Evolutionary conservation across 495 filamentous ascomycete species (phyloP), one percentile per base, ranked within the genome.

Genomic region (Penicillium salamii): DNA sequence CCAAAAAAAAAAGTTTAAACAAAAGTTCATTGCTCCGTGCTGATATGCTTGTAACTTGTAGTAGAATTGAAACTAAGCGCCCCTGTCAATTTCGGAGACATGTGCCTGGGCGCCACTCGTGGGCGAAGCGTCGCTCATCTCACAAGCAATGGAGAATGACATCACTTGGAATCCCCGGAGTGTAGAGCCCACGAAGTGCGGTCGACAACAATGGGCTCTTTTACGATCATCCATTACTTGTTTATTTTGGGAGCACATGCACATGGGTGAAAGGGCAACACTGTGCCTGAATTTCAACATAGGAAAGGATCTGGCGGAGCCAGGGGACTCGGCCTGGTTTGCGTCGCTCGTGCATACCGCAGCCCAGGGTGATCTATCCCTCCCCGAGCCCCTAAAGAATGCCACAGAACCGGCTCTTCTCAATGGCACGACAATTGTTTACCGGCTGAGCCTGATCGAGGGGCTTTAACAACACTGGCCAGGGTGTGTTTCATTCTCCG

Each of bases 401-500:
- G 61, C 45, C 18, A 41, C 31, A 56, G 12, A 52, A 54, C 43
- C 39, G 54, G 46, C 46, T 43, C 21, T 28, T 32, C 14, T 29
- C 21, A n/a, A 51, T 21, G 23, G 21, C 34, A 23, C 33, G 41
- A 46, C 36, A 9, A 17, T 50, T 61, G 54, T 59, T 61, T 54
- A 58, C 47, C 8, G 39, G 15, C 23, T n/a, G 12, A 8, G 23
- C 24, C 18, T 23, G 17, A 33, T 37, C 13, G 24, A 46, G 34
- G 39, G 36, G 44, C 8, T 5, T 9, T 8, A n/a, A 2, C 19
- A 9, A 13, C 7, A 20, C 18, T 45, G 5, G 37, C 20, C 29
- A 46, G 37, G 36, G 31, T 45, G 34, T n/a, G 48, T 41, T 40
- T 47, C 61, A 65, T 65, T 65, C 61, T 47, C 47, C 18, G 23